Evolutionary conservation across 139 green algal species (phyloP), one percentile per base, ranked within the genome.

Genomic region (Dunaliella primolecta): DNA sequence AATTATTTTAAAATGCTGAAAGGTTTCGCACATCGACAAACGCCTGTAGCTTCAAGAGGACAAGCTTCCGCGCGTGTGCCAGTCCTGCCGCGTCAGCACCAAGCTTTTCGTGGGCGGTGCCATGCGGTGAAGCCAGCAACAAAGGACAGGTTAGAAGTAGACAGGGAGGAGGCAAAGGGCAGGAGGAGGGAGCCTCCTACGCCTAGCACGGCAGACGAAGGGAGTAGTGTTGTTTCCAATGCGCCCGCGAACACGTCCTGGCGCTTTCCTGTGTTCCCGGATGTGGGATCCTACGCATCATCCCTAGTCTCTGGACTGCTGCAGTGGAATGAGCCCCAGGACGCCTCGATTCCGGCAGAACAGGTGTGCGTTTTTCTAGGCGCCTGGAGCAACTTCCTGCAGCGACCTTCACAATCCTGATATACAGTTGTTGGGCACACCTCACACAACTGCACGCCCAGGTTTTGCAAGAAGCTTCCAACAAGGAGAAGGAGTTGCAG

Each of bases 381-480:
- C 46, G 46, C 46, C 15, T 64, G 7, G 7, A 64, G 46, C 46
- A 7, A 7, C 15, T 25, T 64, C 46, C 15, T 7, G 7, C 46
- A 64, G 15, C 46, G 15, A 64, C 46, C 46, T 64, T 15, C 46
- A 25, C 7, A 7, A 15, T 15, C 7, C 46, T 25, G 46, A 7
- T 25, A 7, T 64, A 64, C 15, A 64, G 15, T 25, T 15, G 46
- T 7, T 64, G 46, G 15, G n/a, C n/a, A n/a, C n/a, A n/a, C n/a
- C 46, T 25, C 46, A 64, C 46, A 64, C 20, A 34, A 25, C 7
- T 36, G 37, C n/a, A n/a, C n/a, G n/a, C n/a, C n/a, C 70, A 87
- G 84, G 70, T 87, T 3, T 64, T 87, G 3, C 78, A 64, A 20
- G 84, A 87, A 80, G 84, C 84, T 32, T 75, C 33, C n/a, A 76